Percentiles rank a stretch among this genome's conserved stretches.
phyloP scores from a whole-genome alignment of 2,329 filamentous ascomycete species.

The Talaromyces sp. region DNA sequence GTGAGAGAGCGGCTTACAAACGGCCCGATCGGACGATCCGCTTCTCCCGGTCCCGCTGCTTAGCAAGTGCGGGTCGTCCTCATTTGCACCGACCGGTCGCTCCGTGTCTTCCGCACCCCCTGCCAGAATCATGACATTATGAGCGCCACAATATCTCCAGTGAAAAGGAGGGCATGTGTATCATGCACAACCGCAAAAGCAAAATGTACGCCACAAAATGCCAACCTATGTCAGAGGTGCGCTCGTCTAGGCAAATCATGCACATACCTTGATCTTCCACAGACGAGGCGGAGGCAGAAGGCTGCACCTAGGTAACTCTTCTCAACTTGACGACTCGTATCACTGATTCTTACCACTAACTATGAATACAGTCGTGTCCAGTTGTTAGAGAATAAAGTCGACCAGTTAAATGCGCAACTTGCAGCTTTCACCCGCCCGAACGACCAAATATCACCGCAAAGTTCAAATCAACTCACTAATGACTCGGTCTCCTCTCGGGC shows the following conservation, averaged over 20 bases:
- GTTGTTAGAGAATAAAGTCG: slow-evolving; percentile 24
- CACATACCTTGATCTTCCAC: slow-evolving; percentile 30
- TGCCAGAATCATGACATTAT: slow-evolving; percentile 10
- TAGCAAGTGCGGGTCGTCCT: background rate
- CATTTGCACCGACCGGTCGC: slow-evolving; percentile 2
- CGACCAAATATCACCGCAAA: slow-evolving; percentile 9
- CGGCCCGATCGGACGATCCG: slow-evolving; percentile 11
- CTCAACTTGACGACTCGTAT: no score
- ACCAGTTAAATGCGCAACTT: slow-evolving; percentile 24
- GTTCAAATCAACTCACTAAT: slow-evolving; percentile 8
- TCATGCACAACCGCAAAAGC: slow-evolving; percentile 26
- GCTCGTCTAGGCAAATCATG: slow-evolving; percentile 29
- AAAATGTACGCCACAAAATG: slow-evolving; percentile 26
- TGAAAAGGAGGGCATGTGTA: slow-evolving; percentile 28
- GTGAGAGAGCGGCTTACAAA: slow-evolving; percentile 11
- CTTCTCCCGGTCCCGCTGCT: slow-evolving; percentile 1
- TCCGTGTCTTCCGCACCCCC: slow-evolving; percentile 1
- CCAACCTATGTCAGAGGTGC: slow-evolving; percentile 24
- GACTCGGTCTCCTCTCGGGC: slow-evolving; percentile 2
- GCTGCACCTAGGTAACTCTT: slow-evolving; percentile 18
- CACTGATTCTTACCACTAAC: slow-evolving; percentile 8
- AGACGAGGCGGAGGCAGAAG: slow-evolving; percentile 27
- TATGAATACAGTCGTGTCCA: slow-evolving; percentile 21
- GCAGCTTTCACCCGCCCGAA: slow-evolving; percentile 18
- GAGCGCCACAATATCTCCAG: slow-evolving; percentile 7